Evolutionary conservation across 495 filamentous ascomycete genomes (phyloP).

Genomic region (Podospora australis): DNA sequence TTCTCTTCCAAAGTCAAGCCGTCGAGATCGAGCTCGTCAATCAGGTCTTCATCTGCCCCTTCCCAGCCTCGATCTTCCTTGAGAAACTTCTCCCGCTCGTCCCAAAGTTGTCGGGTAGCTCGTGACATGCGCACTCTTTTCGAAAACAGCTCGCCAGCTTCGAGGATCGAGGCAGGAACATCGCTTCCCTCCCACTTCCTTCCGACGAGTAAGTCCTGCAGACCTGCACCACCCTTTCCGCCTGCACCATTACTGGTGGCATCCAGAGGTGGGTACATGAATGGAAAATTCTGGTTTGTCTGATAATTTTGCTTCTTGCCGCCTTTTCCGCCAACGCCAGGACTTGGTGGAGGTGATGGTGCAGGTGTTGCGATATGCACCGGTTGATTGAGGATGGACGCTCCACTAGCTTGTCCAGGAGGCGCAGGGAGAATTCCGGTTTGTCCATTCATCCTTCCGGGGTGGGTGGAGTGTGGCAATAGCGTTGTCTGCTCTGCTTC

Average conservation of each 20-base stretch:
- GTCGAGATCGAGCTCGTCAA: conserved; percentile 44
- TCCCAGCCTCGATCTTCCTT: conserved; percentile 89
- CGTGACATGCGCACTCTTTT: conserved; percentile 82
- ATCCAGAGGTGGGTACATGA: conserved; percentile 90
- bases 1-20: conserved; percentile 43
- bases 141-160: conserved; percentile 91
- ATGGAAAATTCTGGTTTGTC: conserved; percentile 97
- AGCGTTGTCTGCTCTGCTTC: conserved; percentile 87
- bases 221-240: conserved; percentile 71
- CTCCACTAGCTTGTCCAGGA: conserved; percentile 48
- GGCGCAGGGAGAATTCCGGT: conserved; percentile 44
- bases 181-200: conserved; percentile 86
- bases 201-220: conserved; percentile 70
- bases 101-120: conserved; percentile 89
- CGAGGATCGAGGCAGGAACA: conserved; percentile 84
- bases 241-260: conserved; percentile 74
- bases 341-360: conserved; percentile 93
- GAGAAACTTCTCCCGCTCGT: conserved; percentile 83
- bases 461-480: conserved; percentile 74
- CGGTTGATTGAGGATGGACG: conserved; percentile 88
- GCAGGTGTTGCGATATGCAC: conserved; percentile 97
- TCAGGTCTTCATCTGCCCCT: conserved; percentile 42
- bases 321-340: conserved; percentile 81
- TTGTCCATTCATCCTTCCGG: conserved; percentile 42
- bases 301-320: conserved; percentile 99